Evolutionary conservation across 2,329 filamentous ascomycete genomes (phyloP).

Genomic region (Epichloe baconii): DNA sequence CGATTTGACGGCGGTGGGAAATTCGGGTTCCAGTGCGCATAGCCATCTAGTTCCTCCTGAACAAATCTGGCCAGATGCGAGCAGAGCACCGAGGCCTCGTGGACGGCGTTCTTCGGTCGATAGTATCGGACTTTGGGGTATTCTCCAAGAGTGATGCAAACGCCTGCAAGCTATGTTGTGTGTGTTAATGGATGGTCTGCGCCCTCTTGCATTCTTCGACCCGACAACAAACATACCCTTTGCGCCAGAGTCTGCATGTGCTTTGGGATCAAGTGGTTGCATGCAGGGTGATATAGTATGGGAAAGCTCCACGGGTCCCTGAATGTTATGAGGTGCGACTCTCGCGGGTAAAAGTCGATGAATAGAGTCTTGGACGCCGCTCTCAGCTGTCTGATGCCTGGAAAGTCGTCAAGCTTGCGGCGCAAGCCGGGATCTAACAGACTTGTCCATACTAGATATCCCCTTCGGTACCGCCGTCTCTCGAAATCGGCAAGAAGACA

Average conservation of each 20-base stretch:
- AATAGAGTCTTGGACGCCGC: conserved; percentile 72
- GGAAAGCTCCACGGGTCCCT: conserved; percentile 94
- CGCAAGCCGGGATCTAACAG: conserved; percentile 58
- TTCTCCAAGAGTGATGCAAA: conserved; percentile 88
- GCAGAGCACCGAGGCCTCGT: conserved; percentile 81
- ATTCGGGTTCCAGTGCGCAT: conserved; percentile 62
- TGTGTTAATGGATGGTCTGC: neutral
- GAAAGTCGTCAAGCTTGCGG: conserved; percentile 60
- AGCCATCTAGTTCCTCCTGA: conserved; percentile 81
- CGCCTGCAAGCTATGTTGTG: conserved; percentile 29
- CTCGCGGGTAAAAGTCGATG: conserved; percentile 79
- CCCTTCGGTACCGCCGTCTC: conserved; percentile 63
- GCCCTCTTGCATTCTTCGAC: neutral
- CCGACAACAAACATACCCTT: conserved; percentile 47
- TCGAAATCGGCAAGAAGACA: conserved; percentile 90
- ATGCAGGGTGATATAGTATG: conserved; percentile 77
- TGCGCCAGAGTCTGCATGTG: conserved; percentile 80
- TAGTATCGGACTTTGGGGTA: conserved; percentile 91
- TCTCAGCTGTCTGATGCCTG: conserved; percentile 57
- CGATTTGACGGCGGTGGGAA: conserved; percentile 71
- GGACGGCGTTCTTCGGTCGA: conserved; percentile 56
- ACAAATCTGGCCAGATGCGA: conserved; percentile 82
- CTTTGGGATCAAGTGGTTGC: conserved; percentile 67
- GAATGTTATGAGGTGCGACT: conserved; percentile 85
- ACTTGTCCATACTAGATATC: conserved; percentile 75